Percentiles rank a stretch among this genome's conserved stretches.
Conservation (phyloP, 2,329 filamentous ascomycete species). For the Oidium heveae region DNA sequence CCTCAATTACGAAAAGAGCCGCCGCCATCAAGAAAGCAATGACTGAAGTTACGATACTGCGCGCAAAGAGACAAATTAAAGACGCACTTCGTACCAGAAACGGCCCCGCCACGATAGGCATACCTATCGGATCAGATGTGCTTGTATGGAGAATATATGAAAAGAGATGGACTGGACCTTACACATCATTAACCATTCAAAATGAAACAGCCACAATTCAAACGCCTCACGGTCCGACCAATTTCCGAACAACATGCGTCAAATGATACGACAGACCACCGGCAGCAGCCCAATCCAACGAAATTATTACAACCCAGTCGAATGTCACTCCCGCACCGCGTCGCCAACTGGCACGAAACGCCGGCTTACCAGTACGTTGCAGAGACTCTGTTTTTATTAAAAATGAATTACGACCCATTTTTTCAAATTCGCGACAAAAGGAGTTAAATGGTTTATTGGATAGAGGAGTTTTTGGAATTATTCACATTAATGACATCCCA, state of each 20-base stretch:
- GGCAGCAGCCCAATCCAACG: not conserved
- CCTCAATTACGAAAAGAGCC: not conserved
- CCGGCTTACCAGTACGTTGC: too few relatives aligned
- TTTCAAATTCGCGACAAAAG: not conserved
- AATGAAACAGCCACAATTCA: not conserved
- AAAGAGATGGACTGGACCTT: not conserved
- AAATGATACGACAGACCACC: not conserved
- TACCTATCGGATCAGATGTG: conserved; percentile 1
- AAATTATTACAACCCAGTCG: not conserved
- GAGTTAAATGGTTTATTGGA: too few relatives aligned
- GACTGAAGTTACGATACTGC: not conserved
- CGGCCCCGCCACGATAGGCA: too few relatives aligned
- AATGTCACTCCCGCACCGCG: not conserved
- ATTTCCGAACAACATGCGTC: not conserved
- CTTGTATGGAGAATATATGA: conserved; percentile 1
- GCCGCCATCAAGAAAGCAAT: not conserved
- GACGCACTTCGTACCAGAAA: too few relatives aligned
- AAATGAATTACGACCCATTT: not conserved
- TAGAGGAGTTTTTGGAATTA: not conserved
- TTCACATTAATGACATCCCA: not conserved
- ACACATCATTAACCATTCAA: not conserved
- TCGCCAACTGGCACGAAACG: not conserved
- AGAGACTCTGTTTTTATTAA: too few relatives aligned
- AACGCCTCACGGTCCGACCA: not conserved
- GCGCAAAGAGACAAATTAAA: not conserved